A percentile compares a stretch with the other conserved stretches of the same genome.
These are phyloP conservation scores for Quercus rubra DNA, from an alignment of 306 rosid genomes.

Conservation along the genomic window DNA sequence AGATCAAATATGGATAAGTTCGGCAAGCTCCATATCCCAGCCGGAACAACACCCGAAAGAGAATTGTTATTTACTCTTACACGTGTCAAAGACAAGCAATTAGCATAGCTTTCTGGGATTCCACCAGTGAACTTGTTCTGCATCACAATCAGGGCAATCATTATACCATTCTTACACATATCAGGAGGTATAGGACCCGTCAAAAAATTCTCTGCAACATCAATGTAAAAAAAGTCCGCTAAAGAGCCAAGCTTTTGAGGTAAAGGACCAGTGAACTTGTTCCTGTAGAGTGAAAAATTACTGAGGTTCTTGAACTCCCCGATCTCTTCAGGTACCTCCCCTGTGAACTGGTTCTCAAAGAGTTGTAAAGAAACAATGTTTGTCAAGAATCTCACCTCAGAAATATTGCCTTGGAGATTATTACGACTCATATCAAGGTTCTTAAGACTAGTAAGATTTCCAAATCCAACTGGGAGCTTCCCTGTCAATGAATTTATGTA, in stretches of 20 bases:
- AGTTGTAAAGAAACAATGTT: constrained; percentile 58
- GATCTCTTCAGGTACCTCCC: constrained; percentile 63
- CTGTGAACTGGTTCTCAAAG: constrained; percentile 51
- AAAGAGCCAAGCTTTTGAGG: constrained; percentile 74
- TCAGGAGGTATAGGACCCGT: constrained; percentile 70
- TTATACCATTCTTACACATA: constrained; percentile 63
- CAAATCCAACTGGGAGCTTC: constrained; percentile 54
- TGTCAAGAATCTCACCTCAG: constrained; percentile 51
- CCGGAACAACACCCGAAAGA: constrained; percentile 75
- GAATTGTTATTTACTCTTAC: constrained; percentile 56
- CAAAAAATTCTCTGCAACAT: constrained; percentile 71
- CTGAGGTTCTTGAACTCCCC: constrained; percentile 52
- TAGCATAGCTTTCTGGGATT: constrained; percentile 62
- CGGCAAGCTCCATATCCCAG: constrained; percentile 77
- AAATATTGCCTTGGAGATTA: constrained; percentile 63
- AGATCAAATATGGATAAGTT: constrained; percentile 47
- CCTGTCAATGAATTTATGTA: constrained; percentile 55
- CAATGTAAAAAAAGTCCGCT: constrained; percentile 49
- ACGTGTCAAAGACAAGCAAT: constrained; percentile 54
- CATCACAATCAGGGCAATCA: constrained; percentile 36
- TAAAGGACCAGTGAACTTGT: constrained; percentile 61
- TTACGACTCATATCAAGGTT: constrained; percentile 57
- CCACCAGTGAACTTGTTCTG: constrained; percentile 73
- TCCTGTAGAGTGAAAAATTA: constrained; percentile 51
- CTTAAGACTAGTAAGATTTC: constrained; percentile 60